These are phyloP conservation scores for Centrapalus pauciflorus DNA, from an alignment of 129 eudicot genomes.

Conservation along the genomic window DNA sequence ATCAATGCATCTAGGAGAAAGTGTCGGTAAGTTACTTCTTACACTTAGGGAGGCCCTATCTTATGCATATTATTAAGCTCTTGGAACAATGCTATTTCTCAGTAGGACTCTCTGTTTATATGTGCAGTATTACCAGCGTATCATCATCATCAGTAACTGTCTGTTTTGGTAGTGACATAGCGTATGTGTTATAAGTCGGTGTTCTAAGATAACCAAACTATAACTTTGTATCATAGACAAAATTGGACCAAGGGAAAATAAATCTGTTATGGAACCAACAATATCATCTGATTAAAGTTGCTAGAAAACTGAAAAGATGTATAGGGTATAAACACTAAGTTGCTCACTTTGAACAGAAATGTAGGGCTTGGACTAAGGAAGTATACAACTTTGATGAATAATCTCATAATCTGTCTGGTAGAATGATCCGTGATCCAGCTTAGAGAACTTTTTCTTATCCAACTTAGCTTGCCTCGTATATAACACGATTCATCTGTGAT, in stretches of 20 bases:
- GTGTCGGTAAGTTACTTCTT: slow-evolving; percentile 58
- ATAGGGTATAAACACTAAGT: neutral
- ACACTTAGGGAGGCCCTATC: neutral
- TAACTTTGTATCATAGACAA: neutral
- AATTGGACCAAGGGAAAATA: neutral
- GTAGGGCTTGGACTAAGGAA: neutral
- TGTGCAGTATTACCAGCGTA: neutral
- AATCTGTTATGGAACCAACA: neutral
- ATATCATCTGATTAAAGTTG: neutral
- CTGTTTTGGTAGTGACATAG: too few species aligned
- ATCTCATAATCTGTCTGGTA: neutral
- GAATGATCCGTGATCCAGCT: neutral
- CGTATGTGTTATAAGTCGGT: neutral
- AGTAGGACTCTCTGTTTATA: neutral
- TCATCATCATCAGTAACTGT: neutral
- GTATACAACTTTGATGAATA: neutral
- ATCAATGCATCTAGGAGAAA: slow-evolving; percentile 88
- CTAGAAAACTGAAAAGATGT: neutral
- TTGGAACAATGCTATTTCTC: neutral
- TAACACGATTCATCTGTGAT: neutral
- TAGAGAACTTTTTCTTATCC: neutral
- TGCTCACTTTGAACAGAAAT: neutral
- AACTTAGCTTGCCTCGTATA: neutral
- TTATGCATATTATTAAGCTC: neutral
- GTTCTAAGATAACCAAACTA: neutral